A percentile compares a stretch with the other conserved stretches of the same genome.
Conservation (phyloP, 495 filamentous ascomycete genomes). For the Chaetomium cochliodes region DNA sequence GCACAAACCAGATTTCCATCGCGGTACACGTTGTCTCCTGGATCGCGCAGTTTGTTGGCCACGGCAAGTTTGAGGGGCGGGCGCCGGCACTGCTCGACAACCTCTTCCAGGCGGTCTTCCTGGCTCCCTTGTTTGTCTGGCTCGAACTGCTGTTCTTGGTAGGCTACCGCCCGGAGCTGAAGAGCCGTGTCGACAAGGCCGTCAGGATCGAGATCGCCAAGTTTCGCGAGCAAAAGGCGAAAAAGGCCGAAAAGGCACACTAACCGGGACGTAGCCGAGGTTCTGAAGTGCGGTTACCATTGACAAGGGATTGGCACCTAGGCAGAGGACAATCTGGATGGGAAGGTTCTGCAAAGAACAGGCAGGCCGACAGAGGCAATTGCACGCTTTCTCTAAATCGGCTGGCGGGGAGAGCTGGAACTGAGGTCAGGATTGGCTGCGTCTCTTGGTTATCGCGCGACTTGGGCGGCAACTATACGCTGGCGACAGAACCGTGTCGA, state of each 20-base stretch:
- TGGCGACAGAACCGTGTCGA: neutral
- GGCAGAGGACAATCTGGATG: neutral
- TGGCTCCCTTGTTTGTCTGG: conserved; percentile 99
- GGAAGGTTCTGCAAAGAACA: neutral
- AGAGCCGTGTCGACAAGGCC: conserved; percentile 70
- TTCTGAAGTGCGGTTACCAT: neutral
- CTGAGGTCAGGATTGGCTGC: neutral
- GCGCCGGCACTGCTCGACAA: conserved; percentile 91
- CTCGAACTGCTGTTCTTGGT: conserved; percentile 89
- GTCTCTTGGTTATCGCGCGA: neutral
- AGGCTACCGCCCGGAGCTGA: conserved; percentile 86
- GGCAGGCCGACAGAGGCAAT: neutral
- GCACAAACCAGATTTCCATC: conserved; percentile 68
- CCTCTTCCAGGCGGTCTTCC: conserved; percentile 80
- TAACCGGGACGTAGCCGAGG: neutral
- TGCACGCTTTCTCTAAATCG: neutral
- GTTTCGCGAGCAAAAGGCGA: conserved; percentile 47
- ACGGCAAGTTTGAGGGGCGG: conserved; percentile 83
- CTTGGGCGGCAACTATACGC: neutral
- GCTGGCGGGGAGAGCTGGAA: neutral
- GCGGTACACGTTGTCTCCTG: conserved; percentile 71
- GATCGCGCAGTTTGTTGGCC: conserved; percentile 87
- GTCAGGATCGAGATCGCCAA: conserved; percentile 69
- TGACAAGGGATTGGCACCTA: neutral
- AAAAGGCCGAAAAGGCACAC: conserved; percentile 20